Percentiles rank a stretch among this genome's conserved stretches.
These are phyloP conservation scores for Ophiognomonia clavigignenti-juglandacearum DNA, from an alignment of 2,329 filamentous ascomycete species.

Conservation along the genomic window DNA sequence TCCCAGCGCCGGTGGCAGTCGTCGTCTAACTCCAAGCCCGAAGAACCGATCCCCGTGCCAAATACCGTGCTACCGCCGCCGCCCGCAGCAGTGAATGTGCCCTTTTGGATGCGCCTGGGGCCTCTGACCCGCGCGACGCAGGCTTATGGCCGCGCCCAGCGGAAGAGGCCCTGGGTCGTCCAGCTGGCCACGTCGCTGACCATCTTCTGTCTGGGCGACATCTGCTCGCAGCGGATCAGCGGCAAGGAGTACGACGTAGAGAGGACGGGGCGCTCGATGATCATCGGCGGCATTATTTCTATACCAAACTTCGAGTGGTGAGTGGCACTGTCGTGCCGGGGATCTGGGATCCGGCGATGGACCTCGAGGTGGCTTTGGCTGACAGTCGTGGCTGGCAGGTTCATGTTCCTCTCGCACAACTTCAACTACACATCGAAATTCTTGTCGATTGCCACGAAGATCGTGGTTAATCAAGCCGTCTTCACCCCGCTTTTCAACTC, in stretches of 20 bases:
- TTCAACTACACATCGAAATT: constrained; percentile 79
- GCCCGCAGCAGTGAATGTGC: constrained; percentile 23
- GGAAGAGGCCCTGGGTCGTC: constrained; percentile 68
- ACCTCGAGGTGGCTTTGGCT: background rate
- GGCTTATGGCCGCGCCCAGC: constrained; percentile 67
- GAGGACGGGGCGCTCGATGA: constrained; percentile 65
- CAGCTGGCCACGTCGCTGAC: constrained; percentile 71
- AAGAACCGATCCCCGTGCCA: constrained; percentile 34
- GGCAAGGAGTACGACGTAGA: constrained; percentile 60
- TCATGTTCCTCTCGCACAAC: constrained; percentile 70
- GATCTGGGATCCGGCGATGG: too few relatives aligned
- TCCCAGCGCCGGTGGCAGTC: constrained; percentile 25
- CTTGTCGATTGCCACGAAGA: constrained; percentile 70
- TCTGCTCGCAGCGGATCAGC: constrained; percentile 69
- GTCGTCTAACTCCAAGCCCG: constrained; percentile 18
- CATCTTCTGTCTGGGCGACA: constrained; percentile 74
- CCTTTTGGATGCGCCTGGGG: constrained; percentile 54
- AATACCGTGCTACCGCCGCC: constrained; percentile 30
- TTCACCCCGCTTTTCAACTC: constrained; percentile 82
- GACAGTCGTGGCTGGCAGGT: constrained; percentile 43
- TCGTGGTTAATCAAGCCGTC: constrained; percentile 70
- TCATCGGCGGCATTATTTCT: constrained; percentile 67
- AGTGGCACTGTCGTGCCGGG: too few relatives aligned
- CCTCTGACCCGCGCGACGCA: constrained; percentile 48
- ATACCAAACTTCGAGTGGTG: constrained; percentile 84